Evolutionary conservation across 371 early-diverging fungal genomes (phyloP), one percentile per base, ranked within the genome.

Genomic region (Mucor piriformis): DNA sequence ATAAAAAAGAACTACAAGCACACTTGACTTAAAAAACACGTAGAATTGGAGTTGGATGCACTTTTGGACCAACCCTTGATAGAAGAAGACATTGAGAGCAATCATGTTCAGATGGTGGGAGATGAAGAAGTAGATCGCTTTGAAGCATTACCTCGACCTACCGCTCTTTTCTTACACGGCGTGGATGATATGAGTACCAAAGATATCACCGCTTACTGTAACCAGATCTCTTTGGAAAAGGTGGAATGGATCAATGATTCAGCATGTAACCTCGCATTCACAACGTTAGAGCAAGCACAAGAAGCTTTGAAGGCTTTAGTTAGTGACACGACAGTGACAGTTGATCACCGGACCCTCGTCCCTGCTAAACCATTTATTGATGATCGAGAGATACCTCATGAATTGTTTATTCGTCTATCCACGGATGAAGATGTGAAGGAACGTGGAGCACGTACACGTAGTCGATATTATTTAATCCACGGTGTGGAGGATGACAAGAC

Each of bases 181-280:
- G 76, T 83, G 2, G 77, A 85, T 40, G 77, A 81, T 2, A 77
- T 85, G 80, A 76, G 77, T 16, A 85, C 85, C 21, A 65, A 70
- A 21, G 81, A 85, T 37, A 76, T 85, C n/a, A 67, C 69, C 54
- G 48, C 47, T 1, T 83, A 83, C 59, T 67, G 63, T 3, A 60
- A 72, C 24, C 64, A 73, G 3, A 10, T 50, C 1, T 6, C 20
- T 0, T 66, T 82, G 13, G 42, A 62, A n/a, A 79, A 80, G 35
- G 70, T 85, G 1, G 81, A 85, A 59, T 85, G 85, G 85, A 81
- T 85, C 48, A 76, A 85, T 46, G 85, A 85, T 44, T 64, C 77
- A 0, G 73, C 76, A 6, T 85, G 85, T 68, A 75, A 75, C 51
- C 50, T 77, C 6, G 71, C 72, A 0, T 75, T 73, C 34, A 44